Percentiles rank a stretch among this genome's conserved stretches.
Evolutionary conservation across 1,139 yeast genomes (phyloP).

Genomic region (Diutina sp.): DNA sequence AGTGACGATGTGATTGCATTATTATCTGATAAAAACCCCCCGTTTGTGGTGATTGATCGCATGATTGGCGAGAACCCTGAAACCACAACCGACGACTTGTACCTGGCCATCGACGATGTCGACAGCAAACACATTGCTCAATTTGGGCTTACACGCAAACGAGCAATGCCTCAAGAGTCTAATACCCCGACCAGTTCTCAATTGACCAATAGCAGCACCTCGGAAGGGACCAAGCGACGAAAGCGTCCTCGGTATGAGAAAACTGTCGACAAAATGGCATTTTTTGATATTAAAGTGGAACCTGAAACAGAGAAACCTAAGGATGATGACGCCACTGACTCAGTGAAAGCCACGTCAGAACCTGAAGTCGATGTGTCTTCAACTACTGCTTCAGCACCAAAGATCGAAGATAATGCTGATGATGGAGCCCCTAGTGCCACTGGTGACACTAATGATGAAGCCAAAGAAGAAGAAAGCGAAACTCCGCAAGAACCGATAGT

Average conservation of each 20-base stretch:
- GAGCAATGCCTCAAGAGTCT: neutral
- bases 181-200: neutral
- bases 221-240: neutral
- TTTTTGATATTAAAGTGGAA: neutral
- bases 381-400: neutral
- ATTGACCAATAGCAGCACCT: neutral
- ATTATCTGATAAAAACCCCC: neutral
- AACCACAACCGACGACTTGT: neutral
- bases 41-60: neutral
- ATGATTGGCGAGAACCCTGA: neutral
- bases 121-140: neutral
- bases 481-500: too few species aligned
- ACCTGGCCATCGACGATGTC: neutral
- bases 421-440: neutral
- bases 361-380: neutral
- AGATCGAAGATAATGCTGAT: neutral
- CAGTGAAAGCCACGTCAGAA: neutral
- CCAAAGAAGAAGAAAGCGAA: neutral
- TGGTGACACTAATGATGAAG: neutral
- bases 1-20: neutral
- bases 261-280: neutral
- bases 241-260: neutral
- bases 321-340: neutral
- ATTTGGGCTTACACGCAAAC: neutral
- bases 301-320: neutral